These are phyloP conservation scores for Dryadomyces sulphureus DNA, from an alignment of 2,329 filamentous ascomycete genomes.

Conservation along the genomic window DNA sequence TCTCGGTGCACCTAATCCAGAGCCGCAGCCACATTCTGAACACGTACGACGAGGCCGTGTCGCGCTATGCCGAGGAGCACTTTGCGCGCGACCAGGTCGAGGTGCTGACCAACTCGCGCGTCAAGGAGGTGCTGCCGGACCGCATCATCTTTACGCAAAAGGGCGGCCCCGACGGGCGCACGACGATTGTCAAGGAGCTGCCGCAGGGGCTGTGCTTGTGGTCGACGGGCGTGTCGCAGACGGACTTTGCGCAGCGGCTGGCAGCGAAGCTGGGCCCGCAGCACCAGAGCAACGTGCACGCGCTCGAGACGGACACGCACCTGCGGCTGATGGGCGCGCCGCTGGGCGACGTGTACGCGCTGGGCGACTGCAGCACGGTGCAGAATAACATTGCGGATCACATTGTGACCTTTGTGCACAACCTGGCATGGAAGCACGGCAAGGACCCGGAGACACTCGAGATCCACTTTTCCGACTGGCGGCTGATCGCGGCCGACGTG, in stretches of 20 bases:
- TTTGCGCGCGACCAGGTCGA: conserved; percentile 87
- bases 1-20: conserved; percentile 94
- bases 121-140: conserved; percentile 74
- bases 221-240: conserved; percentile 90
- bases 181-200: conserved; percentile 73
- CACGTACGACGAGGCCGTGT: conserved; percentile 92
- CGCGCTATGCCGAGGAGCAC: conserved; percentile 77
- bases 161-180: conserved; percentile 47
- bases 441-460: conserved; percentile 80
- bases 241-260: conserved; percentile 62
- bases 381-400: conserved; percentile 95
- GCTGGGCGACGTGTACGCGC: conserved; percentile 86
- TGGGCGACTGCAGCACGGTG: conserved; percentile 90
- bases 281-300: conserved; percentile 73
- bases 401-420: conserved; percentile 78
- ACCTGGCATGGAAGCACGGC: conserved; percentile 80
- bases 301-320: conserved; percentile 88
- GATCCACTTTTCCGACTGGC: conserved; percentile 80
- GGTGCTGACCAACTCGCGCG: conserved; percentile 81
- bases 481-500: conserved; percentile 66
- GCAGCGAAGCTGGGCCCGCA: conserved; percentile 56
- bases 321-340: conserved; percentile 80
- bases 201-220: conserved; percentile 94
- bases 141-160: conserved; percentile 84
- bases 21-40: conserved; percentile 91